A percentile compares a stretch with the other conserved stretches of the same genome.
Conservation (phyloP, 306 rosid species). For the Trifolium dubium region DNA sequence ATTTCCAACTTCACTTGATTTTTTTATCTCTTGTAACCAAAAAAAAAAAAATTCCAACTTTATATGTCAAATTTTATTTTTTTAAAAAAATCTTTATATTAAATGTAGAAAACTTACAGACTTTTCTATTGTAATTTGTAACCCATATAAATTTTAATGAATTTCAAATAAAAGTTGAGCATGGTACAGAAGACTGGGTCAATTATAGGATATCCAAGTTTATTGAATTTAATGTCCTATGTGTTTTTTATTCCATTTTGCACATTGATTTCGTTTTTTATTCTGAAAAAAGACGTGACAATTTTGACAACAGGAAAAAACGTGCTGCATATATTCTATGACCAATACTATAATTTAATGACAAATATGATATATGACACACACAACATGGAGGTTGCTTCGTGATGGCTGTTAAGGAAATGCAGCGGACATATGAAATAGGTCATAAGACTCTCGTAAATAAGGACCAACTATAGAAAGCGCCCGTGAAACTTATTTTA, state of each 20-base stretch:
- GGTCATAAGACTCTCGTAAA: neutral
- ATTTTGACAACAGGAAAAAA: conserved; percentile 22
- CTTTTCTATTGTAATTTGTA: neutral
- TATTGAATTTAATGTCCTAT: neutral
- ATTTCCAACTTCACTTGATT: conserved; percentile 5
- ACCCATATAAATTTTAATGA: neutral
- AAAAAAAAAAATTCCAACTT: too few species aligned
- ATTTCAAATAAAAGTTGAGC: neutral
- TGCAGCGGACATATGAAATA: conserved; percentile 1
- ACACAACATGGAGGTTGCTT: conserved; percentile 24
- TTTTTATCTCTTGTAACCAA: too few species aligned
- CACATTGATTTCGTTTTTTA: neutral
- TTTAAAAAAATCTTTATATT: too few species aligned
- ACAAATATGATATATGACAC: neutral
- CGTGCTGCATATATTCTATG: neutral
- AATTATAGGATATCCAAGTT: neutral
- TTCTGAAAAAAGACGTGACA: conserved; percentile 13
- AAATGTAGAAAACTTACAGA: neutral
- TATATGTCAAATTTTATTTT: neutral
- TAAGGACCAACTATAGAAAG: neutral
- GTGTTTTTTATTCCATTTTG: neutral
- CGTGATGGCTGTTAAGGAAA: conserved; percentile 1
- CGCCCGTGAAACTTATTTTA: conserved; percentile 2
- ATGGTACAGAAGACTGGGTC: neutral
- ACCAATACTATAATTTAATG: neutral